Conservation (phyloP, 2,329 filamentous ascomycete species). For the Neonectria faginata region DNA sequence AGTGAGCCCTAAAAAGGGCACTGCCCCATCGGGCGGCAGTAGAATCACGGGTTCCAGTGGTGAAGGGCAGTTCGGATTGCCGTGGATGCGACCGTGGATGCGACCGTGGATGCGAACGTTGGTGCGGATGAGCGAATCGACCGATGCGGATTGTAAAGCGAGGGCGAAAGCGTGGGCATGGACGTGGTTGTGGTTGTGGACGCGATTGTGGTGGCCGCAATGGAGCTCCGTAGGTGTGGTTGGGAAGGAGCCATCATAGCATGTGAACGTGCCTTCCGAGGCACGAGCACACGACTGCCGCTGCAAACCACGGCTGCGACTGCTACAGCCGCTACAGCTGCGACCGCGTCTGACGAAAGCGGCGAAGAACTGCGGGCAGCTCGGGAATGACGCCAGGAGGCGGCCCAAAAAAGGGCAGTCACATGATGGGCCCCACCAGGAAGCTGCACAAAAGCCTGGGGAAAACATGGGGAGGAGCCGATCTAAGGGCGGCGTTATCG, state of each 20-base stretch:
- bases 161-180: constrained; percentile 8
- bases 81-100: constrained; percentile 9
- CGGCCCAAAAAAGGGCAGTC: constrained; percentile 30
- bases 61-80: constrained; percentile 14
- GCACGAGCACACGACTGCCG: constrained; percentile 42
- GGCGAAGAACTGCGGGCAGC: constrained; percentile 27
- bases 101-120: neutral
- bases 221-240: constrained; percentile 16
- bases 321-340: constrained; percentile 27
- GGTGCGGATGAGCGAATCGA: constrained; percentile 2
- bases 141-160: constrained; percentile 21
- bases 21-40: constrained; percentile 35
- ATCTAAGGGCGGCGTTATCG: neutral
- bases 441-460: constrained; percentile 40
- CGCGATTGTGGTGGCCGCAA: constrained; percentile 21
- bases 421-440: constrained; percentile 37
- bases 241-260: constrained; percentile 35
- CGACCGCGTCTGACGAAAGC: constrained; percentile 41
- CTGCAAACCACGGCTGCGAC: constrained; percentile 11
- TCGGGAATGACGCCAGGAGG: constrained; percentile 45
- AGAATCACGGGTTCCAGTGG: constrained; percentile 19
- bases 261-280: constrained; percentile 48
- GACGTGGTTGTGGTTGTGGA: constrained; percentile 8
- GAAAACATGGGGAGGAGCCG: constrained; percentile 38
- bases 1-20: constrained; percentile 33